Percentiles rank a stretch among this genome's conserved stretches.
These are phyloP conservation scores for Trametes coccinea DNA, from an alignment of 768 basidiomycete species.

Conservation along the genomic window DNA sequence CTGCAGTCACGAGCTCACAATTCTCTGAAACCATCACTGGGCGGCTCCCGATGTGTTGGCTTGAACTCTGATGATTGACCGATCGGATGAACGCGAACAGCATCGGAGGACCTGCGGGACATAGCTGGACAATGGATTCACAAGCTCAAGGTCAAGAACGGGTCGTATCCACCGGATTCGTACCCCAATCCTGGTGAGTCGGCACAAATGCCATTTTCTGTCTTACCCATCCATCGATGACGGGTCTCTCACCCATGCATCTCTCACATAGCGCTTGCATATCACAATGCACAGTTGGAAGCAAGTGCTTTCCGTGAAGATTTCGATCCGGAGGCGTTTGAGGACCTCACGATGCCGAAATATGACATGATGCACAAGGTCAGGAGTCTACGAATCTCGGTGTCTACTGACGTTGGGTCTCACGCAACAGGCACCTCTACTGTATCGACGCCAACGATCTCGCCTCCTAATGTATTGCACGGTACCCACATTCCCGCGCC, in stretches of 20 bases:
- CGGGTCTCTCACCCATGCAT: background rate
- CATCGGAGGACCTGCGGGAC: constrained; percentile 65
- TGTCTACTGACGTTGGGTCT: background rate
- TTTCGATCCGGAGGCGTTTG: constrained; percentile 73
- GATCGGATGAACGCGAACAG: constrained; percentile 42
- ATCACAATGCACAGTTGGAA: constrained; percentile 87
- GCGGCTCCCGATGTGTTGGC: background rate
- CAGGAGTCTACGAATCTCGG: constrained; percentile 21
- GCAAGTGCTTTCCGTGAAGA: constrained; percentile 92
- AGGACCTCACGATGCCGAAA: constrained; percentile 82
- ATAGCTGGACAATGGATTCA: constrained; percentile 73
- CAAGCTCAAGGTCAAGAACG: constrained; percentile 76
- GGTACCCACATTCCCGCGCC: constrained; percentile 5
- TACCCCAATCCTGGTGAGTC: constrained; percentile 86
- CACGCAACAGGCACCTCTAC: constrained; percentile 18
- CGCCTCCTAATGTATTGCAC: background rate
- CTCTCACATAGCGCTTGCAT: constrained; percentile 64
- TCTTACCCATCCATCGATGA: background rate
- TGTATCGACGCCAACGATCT: constrained; percentile 9
- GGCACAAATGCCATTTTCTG: background rate
- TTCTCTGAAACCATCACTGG: constrained; percentile 1
- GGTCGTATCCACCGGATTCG: constrained; percentile 83
- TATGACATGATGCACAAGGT: constrained; percentile 80
- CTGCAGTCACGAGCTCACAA: constrained; percentile 14
- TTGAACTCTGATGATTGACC: constrained; percentile 1